Conservation (phyloP, 2,329 filamentous ascomycete species). For the Cladosporium colombiae region DNA sequence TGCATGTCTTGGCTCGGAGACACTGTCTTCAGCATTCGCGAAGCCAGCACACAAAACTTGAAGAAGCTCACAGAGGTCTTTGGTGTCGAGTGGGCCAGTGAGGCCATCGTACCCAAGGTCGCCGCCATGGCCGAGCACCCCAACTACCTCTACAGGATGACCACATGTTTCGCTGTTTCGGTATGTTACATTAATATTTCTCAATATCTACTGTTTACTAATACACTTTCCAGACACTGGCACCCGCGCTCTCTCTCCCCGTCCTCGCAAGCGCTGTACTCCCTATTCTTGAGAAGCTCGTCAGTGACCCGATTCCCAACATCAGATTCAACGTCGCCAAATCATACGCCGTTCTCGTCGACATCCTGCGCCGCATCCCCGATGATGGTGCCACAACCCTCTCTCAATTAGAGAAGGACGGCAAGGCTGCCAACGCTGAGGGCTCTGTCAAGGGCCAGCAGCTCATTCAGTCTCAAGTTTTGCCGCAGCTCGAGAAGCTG, state of each 20-base stretch:
- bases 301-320: slow-evolving; percentile 93
- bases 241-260: slow-evolving; percentile 86
- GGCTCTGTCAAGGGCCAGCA: slow-evolving; percentile 36
- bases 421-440: slow-evolving; percentile 56
- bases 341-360: slow-evolving; percentile 87
- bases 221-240: slow-evolving; percentile 69
- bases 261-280: slow-evolving; percentile 92
- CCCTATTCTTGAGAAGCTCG: slow-evolving; percentile 93
- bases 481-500: slow-evolving; percentile 90
- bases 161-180: slow-evolving; percentile 98
- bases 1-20: slow-evolving; percentile 99
- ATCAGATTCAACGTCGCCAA: slow-evolving; percentile 99
- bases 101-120: slow-evolving; percentile 97
- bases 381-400: slow-evolving; percentile 74
- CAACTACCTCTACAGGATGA: slow-evolving; percentile 99
- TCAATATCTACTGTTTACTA: slow-evolving; percentile 12
- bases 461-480: slow-evolving; percentile 58
- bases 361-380: slow-evolving; percentile 87
- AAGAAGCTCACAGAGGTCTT: slow-evolving; percentile 99
- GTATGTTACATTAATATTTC: slow-evolving; percentile 59
- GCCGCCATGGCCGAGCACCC: slow-evolving; percentile 98
- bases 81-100: slow-evolving; percentile 94
- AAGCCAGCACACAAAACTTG: slow-evolving; percentile 94
- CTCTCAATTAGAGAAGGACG: slow-evolving; percentile 79
- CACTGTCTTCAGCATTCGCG: slow-evolving; percentile 96